Evolutionary conservation across 176 grass and related monocot species (phyloP).

Genomic region (Zoysia japonica): DNA sequence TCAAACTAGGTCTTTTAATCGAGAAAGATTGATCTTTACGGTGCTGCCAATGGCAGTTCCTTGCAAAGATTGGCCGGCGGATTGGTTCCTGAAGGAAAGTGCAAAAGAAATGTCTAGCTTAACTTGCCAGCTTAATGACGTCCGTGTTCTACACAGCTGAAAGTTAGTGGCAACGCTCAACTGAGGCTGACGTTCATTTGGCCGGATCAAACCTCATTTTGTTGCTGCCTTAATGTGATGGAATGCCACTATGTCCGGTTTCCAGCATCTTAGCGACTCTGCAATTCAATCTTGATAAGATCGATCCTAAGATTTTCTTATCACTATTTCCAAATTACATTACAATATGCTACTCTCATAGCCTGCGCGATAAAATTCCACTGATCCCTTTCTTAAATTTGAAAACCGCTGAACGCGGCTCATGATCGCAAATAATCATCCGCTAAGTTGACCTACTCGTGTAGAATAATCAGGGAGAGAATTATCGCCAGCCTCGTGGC

Average conservation of each 20-base stretch:
- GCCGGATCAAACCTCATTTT: no score
- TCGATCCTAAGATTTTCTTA: background rate
- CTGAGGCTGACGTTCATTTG: no score
- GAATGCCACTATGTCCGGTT: no score
- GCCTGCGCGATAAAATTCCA: background rate
- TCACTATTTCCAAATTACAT: background rate
- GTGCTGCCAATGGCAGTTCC: background rate
- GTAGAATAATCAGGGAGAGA: constrained; percentile 26
- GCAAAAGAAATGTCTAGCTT: no score
- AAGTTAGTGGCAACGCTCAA: no score
- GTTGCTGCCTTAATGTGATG: no score
- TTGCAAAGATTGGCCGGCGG: no score
- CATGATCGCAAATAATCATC: constrained; percentile 36
- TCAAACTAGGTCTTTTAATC: constrained; percentile 21
- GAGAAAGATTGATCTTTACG: constrained; percentile 1
- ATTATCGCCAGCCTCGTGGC: constrained; percentile 37
- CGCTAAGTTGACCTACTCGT: constrained; percentile 27
- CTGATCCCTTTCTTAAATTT: background rate
- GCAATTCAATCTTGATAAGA: background rate
- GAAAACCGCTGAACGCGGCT: constrained; percentile 11
- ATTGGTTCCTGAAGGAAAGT: no score
- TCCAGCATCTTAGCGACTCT: no score
- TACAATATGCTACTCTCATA: background rate
- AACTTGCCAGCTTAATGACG: no score
- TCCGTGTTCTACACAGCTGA: no score